phyloP scores from a whole-genome alignment of 2,329 filamentous ascomycete genomes.

The Neofusicoccum parvum region DNA sequence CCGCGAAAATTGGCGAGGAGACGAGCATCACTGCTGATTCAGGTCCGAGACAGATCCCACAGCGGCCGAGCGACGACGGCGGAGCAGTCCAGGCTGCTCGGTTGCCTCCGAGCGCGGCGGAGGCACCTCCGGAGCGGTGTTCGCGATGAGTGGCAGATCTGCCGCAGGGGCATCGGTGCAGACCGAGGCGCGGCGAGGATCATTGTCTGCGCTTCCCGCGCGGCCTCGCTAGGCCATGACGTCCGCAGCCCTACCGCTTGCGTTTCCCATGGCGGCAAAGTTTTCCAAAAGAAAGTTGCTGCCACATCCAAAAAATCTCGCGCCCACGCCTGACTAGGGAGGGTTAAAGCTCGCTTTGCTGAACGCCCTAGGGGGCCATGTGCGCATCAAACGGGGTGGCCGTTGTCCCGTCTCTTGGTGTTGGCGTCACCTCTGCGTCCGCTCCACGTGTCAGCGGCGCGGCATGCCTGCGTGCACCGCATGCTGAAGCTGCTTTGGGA shows the following conservation, averaged over 20 bases:
- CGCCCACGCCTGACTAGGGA: neutral
- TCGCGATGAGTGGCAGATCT: slow-evolving; percentile 6
- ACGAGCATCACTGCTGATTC: neutral
- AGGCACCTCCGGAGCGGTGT: neutral
- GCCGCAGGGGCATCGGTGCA: slow-evolving; percentile 12
- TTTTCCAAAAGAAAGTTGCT: slow-evolving; percentile 1
- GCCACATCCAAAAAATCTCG: neutral
- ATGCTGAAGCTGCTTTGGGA: neutral
- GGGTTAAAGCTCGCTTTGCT: neutral
- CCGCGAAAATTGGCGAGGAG: neutral
- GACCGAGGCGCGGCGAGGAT: slow-evolving; percentile 7
- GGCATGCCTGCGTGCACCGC: neutral
- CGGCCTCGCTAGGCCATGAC: slow-evolving; percentile 7
- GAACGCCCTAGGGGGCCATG: neutral
- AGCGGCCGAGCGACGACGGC: neutral
- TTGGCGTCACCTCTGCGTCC: slow-evolving; percentile 12
- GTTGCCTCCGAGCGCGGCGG: neutral
- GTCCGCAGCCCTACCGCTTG: slow-evolving; percentile 12
- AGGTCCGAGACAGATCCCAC: slow-evolving; percentile 5
- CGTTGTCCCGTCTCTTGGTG: neutral
- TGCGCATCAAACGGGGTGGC: slow-evolving; percentile 2
- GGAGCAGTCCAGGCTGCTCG: neutral
- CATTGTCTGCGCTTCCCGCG: slow-evolving; percentile 19
- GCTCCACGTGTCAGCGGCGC: slow-evolving; percentile 10
- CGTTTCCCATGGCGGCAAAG: slow-evolving; percentile 7